phyloP scores from a whole-genome alignment of 2,329 filamentous ascomycete genomes.

The Nannizzia gypsea region DNA sequence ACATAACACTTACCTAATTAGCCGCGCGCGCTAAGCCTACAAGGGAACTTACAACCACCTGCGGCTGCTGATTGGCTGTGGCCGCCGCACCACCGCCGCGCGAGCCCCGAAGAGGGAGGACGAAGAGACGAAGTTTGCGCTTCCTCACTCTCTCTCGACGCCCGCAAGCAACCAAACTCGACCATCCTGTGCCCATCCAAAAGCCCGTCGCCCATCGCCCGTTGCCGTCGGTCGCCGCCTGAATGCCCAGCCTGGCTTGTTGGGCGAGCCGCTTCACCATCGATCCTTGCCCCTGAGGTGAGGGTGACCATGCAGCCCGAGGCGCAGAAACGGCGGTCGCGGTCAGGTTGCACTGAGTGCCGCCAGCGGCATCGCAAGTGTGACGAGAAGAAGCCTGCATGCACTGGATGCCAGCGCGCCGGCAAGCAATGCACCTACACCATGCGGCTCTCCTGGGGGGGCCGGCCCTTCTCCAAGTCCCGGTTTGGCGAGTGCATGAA shows the following conservation, averaged over 20 bases:
- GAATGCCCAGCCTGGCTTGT: neutral
- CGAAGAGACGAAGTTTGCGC: neutral
- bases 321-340: conserved; percentile 12
- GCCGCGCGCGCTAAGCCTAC: neutral
- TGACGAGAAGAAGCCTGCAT: conserved; percentile 13
- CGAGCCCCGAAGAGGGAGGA: neutral
- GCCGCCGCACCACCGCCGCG: neutral
- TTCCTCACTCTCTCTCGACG: neutral
- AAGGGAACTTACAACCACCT: conserved; percentile 3
- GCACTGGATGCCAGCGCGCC: conserved; percentile 10
- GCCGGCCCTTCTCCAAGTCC: conserved; percentile 14
- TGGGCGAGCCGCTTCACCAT: neutral
- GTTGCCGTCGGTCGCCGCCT: too few species aligned
- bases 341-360: conserved; percentile 15
- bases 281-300: neutral
- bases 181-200: neutral
- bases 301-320: neutral
- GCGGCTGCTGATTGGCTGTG: neutral
- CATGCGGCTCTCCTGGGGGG: conserved; percentile 14
- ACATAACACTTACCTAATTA: neutral
- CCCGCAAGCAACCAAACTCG: neutral
- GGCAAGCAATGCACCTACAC: conserved; percentile 11
- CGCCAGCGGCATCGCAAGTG: conserved; percentile 15
- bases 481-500: conserved; percentile 15
- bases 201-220: too few species aligned